Base-by-base conservation (phyloP, 2,329 filamentous ascomycete species). In the Annulohypoxylon truncatum region DNA sequence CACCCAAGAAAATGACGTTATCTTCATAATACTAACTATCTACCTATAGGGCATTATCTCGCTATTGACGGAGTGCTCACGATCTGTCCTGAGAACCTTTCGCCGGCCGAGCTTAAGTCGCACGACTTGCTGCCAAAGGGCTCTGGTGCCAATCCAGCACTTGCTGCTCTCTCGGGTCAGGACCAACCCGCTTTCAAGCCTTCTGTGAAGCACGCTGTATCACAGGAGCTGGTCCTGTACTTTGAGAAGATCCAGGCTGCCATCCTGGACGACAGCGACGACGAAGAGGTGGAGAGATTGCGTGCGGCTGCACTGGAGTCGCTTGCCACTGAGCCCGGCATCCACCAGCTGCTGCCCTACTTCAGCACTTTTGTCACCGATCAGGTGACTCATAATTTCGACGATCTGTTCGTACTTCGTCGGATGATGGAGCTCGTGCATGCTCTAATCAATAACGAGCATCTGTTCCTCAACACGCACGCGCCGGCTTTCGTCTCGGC, bases 51-150 rank as follows among this genome's bases (percentile, higher is more conserved):
- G 66, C 96, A 99, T 80, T 99, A 96, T 95, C 89, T 98, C 66
- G 94, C 96, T 20, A 93, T 99, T 51, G 96, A 99, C 83, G 96
- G 96, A 64, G 96, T 98, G 26, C 95, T 99, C 77, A 96, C 96
- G 1, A 92, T 94, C 0, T 97, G 98, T 73, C 94, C 95, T 1
- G 95, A 98, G 79, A 99, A 99, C 78, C 96, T 96, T 5, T 96
- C 94, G 1, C 90, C 92, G 4, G 89, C 90, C 75, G 94, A 97
- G 77, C 90, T 93, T 28, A 87, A 93, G 65, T 89, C 91, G 54
- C 91, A 94, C 76, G 94, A 97, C 74, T 85, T 97, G 28, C 85
- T 96, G 15, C 92, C 94, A 29, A 98, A 97, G 81, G 95, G 94
- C 4, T 90, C 93, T 2, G 93, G 93, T 68, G 92, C 93, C 20